Base-by-base conservation (phyloP, 2,329 filamentous ascomycete species). In the Stagonosporopsis tanaceti region DNA sequence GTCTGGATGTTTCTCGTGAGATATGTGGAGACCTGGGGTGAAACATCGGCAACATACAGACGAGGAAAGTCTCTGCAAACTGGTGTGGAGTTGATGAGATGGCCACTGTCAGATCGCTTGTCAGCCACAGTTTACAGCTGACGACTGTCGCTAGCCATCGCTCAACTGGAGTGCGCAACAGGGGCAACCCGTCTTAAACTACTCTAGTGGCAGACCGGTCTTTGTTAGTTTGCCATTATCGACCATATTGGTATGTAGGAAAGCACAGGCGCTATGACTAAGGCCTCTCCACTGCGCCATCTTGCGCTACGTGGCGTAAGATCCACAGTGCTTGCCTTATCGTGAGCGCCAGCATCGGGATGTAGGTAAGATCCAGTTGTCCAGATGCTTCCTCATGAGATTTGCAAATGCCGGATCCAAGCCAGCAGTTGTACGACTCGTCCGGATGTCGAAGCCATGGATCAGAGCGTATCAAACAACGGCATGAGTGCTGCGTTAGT, bases 291-390 rank as follows among this genome's bases (percentile, higher is more conserved):
- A 52, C 42, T 42, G 17, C 53, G 38, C 47, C 38, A 55, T 53
- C 48, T 45, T 35, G 40, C 61, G 55, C 62, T 61, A 65, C 44
- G n/a, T 20, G 24, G 9, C 50, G 37, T 24, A 37, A 53, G 55
- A 56, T 53, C 62, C 62, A 65, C 59, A 62, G 28, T 44, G 56
- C 57, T 57, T 60, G 58, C 56, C 48, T 22, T 50, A 50, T 45
- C 32, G 39, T 45, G 34, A 45, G 37, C 60, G 57, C 60, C 50
- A 61, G 35, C 38, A 48, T 48, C 38, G 48, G 48, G 50, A 41
- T 45, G 39, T 40, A 48, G 35, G 45, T 45, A 39, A 45, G 54
- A 53, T 48, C 32, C 30, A 22, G 38, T 30, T 45, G 48, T 48
- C 32, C 44, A 57, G 50, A 48, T 39, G 20, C 32, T 22, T 40